phyloP scores from a whole-genome alignment of 176 grass and related monocot genomes.

The Bromus sterilis region DNA sequence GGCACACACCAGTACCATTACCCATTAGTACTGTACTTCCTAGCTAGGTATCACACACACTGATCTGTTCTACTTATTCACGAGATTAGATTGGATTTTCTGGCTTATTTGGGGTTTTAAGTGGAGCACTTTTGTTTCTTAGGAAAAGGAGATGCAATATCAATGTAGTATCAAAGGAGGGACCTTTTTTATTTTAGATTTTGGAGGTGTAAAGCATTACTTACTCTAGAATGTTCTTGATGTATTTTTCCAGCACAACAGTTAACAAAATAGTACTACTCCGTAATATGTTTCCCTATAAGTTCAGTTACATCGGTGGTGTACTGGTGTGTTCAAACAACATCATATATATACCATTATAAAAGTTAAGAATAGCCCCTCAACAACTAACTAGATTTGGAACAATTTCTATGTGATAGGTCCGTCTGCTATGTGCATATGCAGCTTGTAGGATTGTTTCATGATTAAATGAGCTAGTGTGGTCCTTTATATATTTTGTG shows the following conservation, averaged over 20 bases:
- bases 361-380: not conserved
- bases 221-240: not conserved
- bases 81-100: not conserved
- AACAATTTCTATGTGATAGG: not conserved
- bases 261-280: not conserved
- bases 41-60: too few species aligned
- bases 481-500: not conserved
- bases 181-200: not conserved
- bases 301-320: not conserved
- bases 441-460: too few species aligned
- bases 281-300: not conserved
- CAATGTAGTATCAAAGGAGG: not conserved
- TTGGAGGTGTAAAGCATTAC: not conserved
- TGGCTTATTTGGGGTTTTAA: not conserved
- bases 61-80: too few species aligned
- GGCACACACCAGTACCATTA: too few species aligned
- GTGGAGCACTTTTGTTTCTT: too few species aligned
- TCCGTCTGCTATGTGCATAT: too few species aligned
- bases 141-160: not conserved
- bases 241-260: not conserved
- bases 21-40: too few species aligned
- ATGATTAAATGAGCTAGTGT: not conserved
- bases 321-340: not conserved
- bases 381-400: not conserved
- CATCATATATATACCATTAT: not conserved